Evolutionary conservation across 495 filamentous ascomycete species (phyloP).

Genomic region (Pseudomonodictys pantanalensis): DNA sequence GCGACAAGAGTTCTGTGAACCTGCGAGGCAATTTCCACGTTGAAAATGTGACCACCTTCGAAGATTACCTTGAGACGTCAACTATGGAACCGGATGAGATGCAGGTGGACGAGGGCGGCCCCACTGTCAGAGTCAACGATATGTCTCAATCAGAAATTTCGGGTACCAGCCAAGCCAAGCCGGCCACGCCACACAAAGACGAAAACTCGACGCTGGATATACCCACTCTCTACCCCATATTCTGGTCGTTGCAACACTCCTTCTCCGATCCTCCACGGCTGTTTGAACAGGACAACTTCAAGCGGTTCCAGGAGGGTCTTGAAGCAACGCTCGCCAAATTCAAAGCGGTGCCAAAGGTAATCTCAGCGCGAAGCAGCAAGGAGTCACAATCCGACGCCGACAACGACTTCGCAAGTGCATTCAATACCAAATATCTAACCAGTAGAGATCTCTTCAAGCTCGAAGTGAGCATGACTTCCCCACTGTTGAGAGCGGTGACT

Average conservation of each 20-base stretch:
- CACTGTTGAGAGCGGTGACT: conserved; percentile 5
- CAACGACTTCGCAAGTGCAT: conserved; percentile 64
- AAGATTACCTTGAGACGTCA: conserved; percentile 50
- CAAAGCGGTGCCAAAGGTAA: conserved; percentile 70
- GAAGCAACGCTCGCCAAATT: conserved; percentile 78
- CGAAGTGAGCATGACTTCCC: conserved; percentile 57
- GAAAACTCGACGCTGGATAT: conserved; percentile 48
- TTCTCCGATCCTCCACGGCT: conserved; percentile 87
- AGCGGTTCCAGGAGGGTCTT: conserved; percentile 73
- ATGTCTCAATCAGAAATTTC: conserved; percentile 4
- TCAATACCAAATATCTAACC: conserved; percentile 96
- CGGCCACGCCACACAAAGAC: conserved; percentile 24
- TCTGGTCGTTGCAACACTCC: conserved; percentile 87
- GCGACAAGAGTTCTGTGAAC: conserved; percentile 96
- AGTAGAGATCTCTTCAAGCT: conserved; percentile 92
- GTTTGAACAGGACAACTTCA: conserved; percentile 68
- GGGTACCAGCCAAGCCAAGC: neutral
- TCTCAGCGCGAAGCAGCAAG: conserved; percentile 57
- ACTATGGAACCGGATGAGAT: conserved; percentile 49
- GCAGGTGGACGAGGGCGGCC: conserved; percentile 52
- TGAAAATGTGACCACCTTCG: conserved; percentile 89
- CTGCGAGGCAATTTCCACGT: conserved; percentile 92
- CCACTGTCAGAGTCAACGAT: conserved; percentile 31
- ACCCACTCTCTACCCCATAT: conserved; percentile 79
- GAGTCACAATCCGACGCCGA: conserved; percentile 67